These are phyloP conservation scores for Fomitopsis schrenkii DNA, from an alignment of 1,284 basidiomycete genomes.

Conservation along the genomic window DNA sequence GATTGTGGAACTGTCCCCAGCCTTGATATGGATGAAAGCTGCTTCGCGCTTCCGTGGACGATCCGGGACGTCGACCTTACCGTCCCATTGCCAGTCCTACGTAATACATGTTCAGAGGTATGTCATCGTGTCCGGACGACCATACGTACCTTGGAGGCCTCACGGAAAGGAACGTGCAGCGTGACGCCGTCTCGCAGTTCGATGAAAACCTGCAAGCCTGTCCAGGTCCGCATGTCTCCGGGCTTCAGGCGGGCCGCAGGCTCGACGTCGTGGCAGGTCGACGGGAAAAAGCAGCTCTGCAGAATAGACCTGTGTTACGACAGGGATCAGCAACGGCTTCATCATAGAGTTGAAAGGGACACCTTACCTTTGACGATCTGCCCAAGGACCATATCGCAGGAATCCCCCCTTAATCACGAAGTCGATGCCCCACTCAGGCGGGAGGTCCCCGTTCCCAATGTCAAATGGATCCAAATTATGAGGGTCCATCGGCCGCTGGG, in stretches of 20 bases:
- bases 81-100: slow-evolving; percentile 86
- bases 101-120: background rate
- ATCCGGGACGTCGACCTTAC: slow-evolving; percentile 40
- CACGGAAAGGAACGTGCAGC: slow-evolving; percentile 81
- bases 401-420: slow-evolving; percentile 71
- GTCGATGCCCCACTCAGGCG: slow-evolving; percentile 93
- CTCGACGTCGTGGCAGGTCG: slow-evolving; percentile 64
- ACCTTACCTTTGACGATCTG: slow-evolving; percentile 79
- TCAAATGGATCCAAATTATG: slow-evolving; percentile 50
- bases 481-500: slow-evolving; percentile 26
- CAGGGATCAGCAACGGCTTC: background rate
- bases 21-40: slow-evolving; percentile 68
- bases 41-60: slow-evolving; percentile 57
- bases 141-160: slow-evolving; percentile 68
- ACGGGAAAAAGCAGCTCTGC: slow-evolving; percentile 80
- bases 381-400: slow-evolving; percentile 90
- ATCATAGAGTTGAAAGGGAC: background rate
- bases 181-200: slow-evolving; percentile 76
- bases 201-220: slow-evolving; percentile 73
- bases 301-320: slow-evolving; percentile 54
- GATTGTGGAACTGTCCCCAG: slow-evolving; percentile 80
- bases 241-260: slow-evolving; percentile 56
- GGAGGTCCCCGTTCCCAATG: slow-evolving; percentile 80
- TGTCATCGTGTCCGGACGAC: background rate
- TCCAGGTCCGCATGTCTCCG: slow-evolving; percentile 81